A percentile compares a stretch with the other conserved stretches of the same genome.
phyloP scores from a whole-genome alignment of 1,284 basidiomycete species.

The Leccinum angustisporum region DNA sequence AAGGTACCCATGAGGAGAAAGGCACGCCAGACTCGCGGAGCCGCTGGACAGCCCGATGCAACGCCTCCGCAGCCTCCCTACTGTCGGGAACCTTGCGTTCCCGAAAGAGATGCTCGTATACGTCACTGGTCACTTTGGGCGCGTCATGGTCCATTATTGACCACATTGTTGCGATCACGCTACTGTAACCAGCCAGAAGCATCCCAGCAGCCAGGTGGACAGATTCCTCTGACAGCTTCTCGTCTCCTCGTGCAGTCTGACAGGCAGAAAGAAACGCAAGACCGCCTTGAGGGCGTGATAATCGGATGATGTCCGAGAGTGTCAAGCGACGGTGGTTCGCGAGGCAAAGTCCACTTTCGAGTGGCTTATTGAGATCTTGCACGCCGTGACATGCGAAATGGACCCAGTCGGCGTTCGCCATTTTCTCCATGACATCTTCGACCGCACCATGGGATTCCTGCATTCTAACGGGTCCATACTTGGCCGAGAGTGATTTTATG shows the following conservation, averaged over 20 bases:
- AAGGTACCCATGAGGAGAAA: not conserved
- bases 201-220: not conserved
- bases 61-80: not conserved
- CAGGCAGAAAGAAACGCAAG: not conserved
- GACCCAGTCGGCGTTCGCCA: not conserved
- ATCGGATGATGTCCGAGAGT: not conserved
- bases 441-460: not conserved
- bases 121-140: not conserved
- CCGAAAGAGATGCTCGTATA: not conserved
- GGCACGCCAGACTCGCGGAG: not conserved
- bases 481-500: not conserved
- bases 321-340: not conserved
- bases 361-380: not conserved
- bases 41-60: not conserved
- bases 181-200: not conserved
- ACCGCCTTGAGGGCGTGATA: not conserved
- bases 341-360: not conserved
- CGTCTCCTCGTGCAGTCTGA: not conserved
- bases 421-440: not conserved
- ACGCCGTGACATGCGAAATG: not conserved
- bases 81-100: not conserved
- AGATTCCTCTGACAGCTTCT: not conserved
- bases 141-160: not conserved
- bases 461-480: not conserved
- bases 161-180: not conserved